phyloP scores from a whole-genome alignment of 2,329 filamentous ascomycete species.

The Monilinia aucupariae region DNA sequence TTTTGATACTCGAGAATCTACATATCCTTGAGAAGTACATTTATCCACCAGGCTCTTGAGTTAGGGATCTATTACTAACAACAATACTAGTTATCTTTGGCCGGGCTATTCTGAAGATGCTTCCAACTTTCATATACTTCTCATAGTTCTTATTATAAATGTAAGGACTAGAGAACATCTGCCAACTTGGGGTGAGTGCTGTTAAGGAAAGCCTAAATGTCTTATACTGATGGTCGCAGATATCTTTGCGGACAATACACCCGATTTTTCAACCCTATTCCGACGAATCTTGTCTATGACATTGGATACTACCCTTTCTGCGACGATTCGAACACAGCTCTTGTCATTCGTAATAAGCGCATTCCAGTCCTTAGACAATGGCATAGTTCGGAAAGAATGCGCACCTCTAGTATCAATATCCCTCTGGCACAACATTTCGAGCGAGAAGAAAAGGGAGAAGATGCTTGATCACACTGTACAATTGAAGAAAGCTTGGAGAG shows the following conservation, averaged over 20 bases:
- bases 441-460: conserved; percentile 65
- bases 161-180: conserved; percentile 84
- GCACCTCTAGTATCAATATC: conserved; percentile 90
- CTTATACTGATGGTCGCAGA: conserved; percentile 41
- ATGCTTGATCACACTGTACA: conserved; percentile 68
- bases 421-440: conserved; percentile 90
- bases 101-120: conserved; percentile 83
- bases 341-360: conserved; percentile 84
- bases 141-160: conserved; percentile 80
- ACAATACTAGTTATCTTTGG: conserved; percentile 73
- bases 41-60: background rate
- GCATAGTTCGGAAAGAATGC: conserved; percentile 89
- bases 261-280: conserved; percentile 84
- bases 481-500: conserved; percentile 85
- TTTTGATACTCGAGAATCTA: conserved; percentile 81
- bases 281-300: conserved; percentile 84
- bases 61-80: conserved; percentile 19
- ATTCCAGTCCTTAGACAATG: conserved; percentile 88
- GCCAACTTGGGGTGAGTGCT: conserved; percentile 70
- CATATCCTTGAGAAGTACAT: conserved; percentile 77
- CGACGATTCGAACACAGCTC: conserved; percentile 70
- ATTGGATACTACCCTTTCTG: conserved; percentile 62
- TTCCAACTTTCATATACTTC: conserved; percentile 84
- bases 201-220: background rate
- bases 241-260: conserved; percentile 68